Evolutionary conservation across 1,284 basidiomycete species (phyloP), one percentile per base, ranked within the genome.

Genomic region (Ceratorhiza oryzae-sativae): DNA sequence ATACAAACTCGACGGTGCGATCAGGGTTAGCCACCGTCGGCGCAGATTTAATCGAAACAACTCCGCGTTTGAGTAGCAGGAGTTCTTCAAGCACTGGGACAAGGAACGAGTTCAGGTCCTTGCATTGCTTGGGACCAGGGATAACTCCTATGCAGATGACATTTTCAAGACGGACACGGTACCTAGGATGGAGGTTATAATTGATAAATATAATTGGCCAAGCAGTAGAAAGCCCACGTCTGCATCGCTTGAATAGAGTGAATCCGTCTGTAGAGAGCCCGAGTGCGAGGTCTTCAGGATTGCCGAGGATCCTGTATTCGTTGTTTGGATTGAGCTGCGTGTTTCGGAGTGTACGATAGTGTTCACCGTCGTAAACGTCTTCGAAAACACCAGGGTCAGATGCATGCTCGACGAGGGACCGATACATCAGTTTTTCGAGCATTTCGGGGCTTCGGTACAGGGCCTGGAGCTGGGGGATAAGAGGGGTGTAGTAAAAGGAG

Each of bases 391-490:
- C 20, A 8, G 41, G 27, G 1, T 48, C 27, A 12, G 30, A 49
- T 4, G 27, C 62, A 3, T 32, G 5, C 58, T 41, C 39, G 18
- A 25, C 2, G 20, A 8, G 6, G n/a, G 46, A 27, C 27, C 48
- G 46, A 39, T 51, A 65, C 3, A 20, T 3, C 10, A 65, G 25
- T 34, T 51, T 51, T 20, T 51, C 48, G 2, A 49, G 23, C 62
- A 65, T 65, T 9, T 34, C 15, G 20, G n/a, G 27, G 46, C 15
- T 53, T 23, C 15, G 4, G 32, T 34, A 51, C 1, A 49, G 30
- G 15, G 62, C 62, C 23, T 65, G 45, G 8, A 65, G 62, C 32
- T 65, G 62, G 30, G 46, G 62, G 32, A 65, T 65, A 30, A 53
- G 62, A 10, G 62, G 62, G 32, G 46, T 20, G 39, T 65, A 51